A percentile compares a stretch with the other conserved stretches of the same genome.
Evolutionary conservation across 768 basidiomycete genomes (phyloP).

Genomic region (Suillus occidentalis): DNA sequence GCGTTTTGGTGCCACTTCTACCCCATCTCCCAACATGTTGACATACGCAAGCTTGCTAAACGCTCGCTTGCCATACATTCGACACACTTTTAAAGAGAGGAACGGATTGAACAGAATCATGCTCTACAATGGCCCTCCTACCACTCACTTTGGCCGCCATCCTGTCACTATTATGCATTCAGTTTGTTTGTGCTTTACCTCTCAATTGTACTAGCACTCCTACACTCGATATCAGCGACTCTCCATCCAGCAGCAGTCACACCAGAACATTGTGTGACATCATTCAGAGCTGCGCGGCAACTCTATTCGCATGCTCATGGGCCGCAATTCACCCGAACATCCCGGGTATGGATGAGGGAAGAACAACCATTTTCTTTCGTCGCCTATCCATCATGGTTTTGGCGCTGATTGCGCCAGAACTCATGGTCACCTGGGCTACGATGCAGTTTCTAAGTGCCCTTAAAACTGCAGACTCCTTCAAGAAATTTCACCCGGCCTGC

Average conservation of each 20-base stretch:
- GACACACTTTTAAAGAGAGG: not conserved
- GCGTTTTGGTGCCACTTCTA: slow-evolving; percentile 2
- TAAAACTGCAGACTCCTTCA: too few relatives aligned
- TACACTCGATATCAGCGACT: not conserved
- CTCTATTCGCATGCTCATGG: not conserved
- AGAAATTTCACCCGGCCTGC: too few relatives aligned
- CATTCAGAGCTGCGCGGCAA: not conserved
- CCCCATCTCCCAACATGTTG: not conserved
- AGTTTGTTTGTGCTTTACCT: not conserved
- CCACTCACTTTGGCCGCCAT: not conserved
- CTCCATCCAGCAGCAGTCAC: not conserved
- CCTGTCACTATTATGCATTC: not conserved
- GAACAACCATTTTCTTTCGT: not conserved
- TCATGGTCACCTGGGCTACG: not conserved
- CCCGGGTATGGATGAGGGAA: not conserved
- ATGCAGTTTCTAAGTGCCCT: not conserved
- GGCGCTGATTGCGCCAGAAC: not conserved
- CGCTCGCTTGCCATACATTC: too few relatives aligned
- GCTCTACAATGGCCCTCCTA: not conserved
- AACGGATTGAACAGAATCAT: not conserved
- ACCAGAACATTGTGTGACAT: not conserved
- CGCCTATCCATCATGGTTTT: not conserved
- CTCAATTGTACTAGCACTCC: not conserved
- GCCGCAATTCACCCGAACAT: not conserved
- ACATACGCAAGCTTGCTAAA: not conserved